Base-by-base conservation (phyloP, 1,139 yeast species). In the Candida mesenterica region DNA sequence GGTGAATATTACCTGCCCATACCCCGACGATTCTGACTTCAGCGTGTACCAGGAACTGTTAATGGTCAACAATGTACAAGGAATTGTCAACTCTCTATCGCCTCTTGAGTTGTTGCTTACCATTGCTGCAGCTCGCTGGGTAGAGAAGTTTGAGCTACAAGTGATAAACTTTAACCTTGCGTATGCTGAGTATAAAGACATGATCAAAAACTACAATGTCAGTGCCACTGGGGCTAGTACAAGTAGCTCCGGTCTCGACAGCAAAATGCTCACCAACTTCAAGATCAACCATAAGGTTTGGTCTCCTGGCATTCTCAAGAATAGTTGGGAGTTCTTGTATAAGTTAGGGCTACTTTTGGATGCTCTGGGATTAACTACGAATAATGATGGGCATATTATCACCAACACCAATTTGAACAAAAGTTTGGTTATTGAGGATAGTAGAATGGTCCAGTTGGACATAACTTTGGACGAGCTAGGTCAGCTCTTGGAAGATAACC, bases 101-200 rank as follows among this genome's bases (percentile, higher is more conserved):
- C 82, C 81, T 34, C 57, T 85, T 17, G 96, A 90, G 51, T 53
- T 82, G 32, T 72, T 83, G 6, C 53, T 90, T 24, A 61, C 85
- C 6, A 77, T 89, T 4, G 78, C 89, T 28, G 83, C 90, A 0
- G 84, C 94, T 0, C 66, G 97, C 28, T 80, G 83, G 41, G 66
- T 78, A 15, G 69, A 77, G 39, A 82, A 81, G 48, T 73, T 72
- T 24, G 80, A 76, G 24, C 61, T 78, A 12, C 77, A 68, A 17
- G 64, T 68, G 10, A 66, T 81, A 15, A 90, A 88, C 55, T 82
- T 89, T 59, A 86, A 83, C 46, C 65, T 88, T 43, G 85, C 83
- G 0, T 84, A 82, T 54, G 79, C 79, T 27, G 97, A 92, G 56
- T 92, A 88, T 55, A 55, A 58, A n/a, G 64, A 61, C 1, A 70